Evolutionary conservation across 495 filamentous ascomycete genomes (phyloP), one percentile per base, ranked within the genome.

Genomic region (Aspergillus cristatus): DNA sequence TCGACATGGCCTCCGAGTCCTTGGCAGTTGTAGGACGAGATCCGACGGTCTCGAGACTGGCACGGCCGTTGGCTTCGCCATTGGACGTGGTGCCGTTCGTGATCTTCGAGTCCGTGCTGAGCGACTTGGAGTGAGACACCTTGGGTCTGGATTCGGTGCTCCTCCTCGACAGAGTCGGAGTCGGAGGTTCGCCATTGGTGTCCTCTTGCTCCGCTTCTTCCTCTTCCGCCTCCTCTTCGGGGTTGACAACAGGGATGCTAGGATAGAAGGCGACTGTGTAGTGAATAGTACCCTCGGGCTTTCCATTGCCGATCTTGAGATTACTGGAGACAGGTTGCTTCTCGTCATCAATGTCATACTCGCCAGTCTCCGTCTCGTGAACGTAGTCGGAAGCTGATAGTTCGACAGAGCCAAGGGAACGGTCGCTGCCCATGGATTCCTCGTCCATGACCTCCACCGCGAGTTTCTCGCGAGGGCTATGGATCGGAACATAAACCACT

Each of bases 361-460:
- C 84, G 30, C 87, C 91, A 47, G 73, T 72, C 16, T 89, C 85
- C 28, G 73, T 80, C 50, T 90, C 75, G 3, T 62, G 61, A 44
- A 96, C 75, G 51, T 85, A 97, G 38, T 96, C 86, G 3, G 81
- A 69, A 7, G 79, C 76, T 22, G 72, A 68, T 30, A 97, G 57
- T 40, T 96, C 86, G 12, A 84, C 62, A 22, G 77, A 67, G 20
- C 91, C 91, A 18, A 99, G 74, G 14, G 80, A 79, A 24, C 93
- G 79, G 54, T 99, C 91, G 49, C 82, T 86, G 41, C 82, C 82
- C 40, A 94, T 67, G 34, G 76, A 86, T 62, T 99, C 91, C 37
- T 87, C 75, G 47, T 99, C 91, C 91, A 99, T 97, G 42, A 96
- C 86, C 58, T 98, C 91, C 11, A 99, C 61, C 0, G 75, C 75